A percentile compares a stretch with the other conserved stretches of the same genome.
Conservation (phyloP, 352 stramenopile species). For the Globisporangium paroecandrum region DNA sequence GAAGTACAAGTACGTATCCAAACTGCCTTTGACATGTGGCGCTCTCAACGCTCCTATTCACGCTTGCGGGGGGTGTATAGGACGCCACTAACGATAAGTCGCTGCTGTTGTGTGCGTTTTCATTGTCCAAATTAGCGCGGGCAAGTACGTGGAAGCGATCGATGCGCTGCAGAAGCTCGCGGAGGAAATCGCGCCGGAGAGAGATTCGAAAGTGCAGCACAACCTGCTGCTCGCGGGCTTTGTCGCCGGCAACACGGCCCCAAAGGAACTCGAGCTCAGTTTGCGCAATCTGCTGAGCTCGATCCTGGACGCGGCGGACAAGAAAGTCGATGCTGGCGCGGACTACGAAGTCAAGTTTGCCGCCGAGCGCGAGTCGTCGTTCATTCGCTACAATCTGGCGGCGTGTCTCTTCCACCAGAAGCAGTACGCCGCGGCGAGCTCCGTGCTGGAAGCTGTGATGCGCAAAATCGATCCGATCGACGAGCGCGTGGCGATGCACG, state of each 20-base stretch:
- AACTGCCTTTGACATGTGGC: neutral
- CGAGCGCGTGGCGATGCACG: conserved; percentile 90
- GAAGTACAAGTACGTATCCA: conserved; percentile 79
- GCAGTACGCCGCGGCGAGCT: conserved; percentile 86
- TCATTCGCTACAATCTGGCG: conserved; percentile 90
- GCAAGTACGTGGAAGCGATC: conserved; percentile 84
- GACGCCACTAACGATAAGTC: neutral
- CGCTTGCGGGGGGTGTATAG: neutral
- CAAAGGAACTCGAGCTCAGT: conserved; percentile 70
- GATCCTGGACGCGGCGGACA: conserved; percentile 32
- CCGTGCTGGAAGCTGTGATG: conserved; percentile 84
- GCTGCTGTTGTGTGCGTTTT: neutral
- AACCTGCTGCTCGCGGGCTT: conserved; percentile 78
- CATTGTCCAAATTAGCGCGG: conserved; percentile 36
- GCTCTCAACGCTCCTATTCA: neutral
- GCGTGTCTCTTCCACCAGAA: conserved; percentile 86
- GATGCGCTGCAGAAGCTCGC: conserved; percentile 81
- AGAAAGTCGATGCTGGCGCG: conserved; percentile 37
- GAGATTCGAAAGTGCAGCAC: conserved; percentile 83
- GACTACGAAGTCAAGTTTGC: conserved; percentile 38
- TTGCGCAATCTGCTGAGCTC: conserved; percentile 58
- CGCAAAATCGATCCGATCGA: conserved; percentile 89
- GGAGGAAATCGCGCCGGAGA: conserved; percentile 69
- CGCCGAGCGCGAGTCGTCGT: conserved; percentile 81
- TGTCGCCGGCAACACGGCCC: conserved; percentile 49